Percentiles rank a stretch among this genome's conserved stretches.
These are phyloP conservation scores for Fusarium sacchari DNA, from an alignment of 2,329 filamentous ascomycete species.

Conservation along the genomic window DNA sequence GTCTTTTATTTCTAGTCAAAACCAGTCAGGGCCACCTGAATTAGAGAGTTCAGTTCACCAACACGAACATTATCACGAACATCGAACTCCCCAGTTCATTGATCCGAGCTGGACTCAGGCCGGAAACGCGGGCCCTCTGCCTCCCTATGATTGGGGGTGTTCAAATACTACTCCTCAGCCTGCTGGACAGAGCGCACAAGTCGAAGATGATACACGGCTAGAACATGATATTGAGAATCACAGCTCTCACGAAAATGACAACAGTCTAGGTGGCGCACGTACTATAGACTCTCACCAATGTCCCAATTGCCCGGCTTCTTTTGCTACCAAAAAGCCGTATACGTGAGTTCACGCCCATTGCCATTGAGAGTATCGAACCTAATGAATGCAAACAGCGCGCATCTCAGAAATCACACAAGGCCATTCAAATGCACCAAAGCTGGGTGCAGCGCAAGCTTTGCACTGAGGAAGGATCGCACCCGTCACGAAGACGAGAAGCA, in stretches of 20 bases:
- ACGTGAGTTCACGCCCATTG: neutral
- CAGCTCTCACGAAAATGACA: neutral
- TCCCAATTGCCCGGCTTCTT: neutral
- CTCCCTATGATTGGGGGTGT: neutral
- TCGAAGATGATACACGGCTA: neutral
- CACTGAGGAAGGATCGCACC: neutral
- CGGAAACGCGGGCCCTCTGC: neutral
- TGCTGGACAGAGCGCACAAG: slow-evolving; percentile 8
- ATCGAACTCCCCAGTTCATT: neutral
- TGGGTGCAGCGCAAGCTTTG: neutral
- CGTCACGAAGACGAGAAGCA: neutral
- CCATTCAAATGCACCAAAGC: neutral
- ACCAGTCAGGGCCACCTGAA: neutral
- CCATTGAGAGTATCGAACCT: rapidly evolving
- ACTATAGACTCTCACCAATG: neutral
- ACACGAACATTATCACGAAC: neutral
- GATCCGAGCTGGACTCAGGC: neutral
- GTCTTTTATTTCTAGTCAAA: neutral
- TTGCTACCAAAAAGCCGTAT: neutral
- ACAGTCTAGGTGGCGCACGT: neutral
- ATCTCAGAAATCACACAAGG: neutral
- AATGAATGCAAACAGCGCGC: neutral
- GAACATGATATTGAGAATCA: neutral
- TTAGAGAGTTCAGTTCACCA: neutral
- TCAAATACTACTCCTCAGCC: neutral